Conservation (phyloP, 2,329 filamentous ascomycete species). For the Huntiella abstrusa region DNA sequence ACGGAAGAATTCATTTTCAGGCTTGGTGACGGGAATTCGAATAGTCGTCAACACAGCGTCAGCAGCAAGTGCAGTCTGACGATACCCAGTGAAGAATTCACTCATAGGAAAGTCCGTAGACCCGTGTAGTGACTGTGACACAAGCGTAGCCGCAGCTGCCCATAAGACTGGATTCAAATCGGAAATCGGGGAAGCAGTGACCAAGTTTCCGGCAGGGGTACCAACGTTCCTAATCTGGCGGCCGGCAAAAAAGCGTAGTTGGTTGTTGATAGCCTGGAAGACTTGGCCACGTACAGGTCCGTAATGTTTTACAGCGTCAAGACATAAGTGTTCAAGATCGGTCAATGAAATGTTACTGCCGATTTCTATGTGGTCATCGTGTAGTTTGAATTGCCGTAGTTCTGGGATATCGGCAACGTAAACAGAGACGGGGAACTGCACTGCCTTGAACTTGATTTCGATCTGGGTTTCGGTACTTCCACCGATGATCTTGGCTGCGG, state of each 20-base stretch:
- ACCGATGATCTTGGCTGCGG: constrained; percentile 81
- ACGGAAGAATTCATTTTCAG: constrained; percentile 65
- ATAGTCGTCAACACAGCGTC: constrained; percentile 76
- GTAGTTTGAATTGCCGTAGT: constrained; percentile 61
- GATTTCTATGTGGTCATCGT: constrained; percentile 69
- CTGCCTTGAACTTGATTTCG: constrained; percentile 92
- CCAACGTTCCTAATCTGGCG: constrained; percentile 95
- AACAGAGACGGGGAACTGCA: constrained; percentile 76
- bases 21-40: constrained; percentile 58
- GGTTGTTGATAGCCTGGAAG: constrained; percentile 81
- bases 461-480: constrained; percentile 97
- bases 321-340: constrained; percentile 71
- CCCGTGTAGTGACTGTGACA: constrained; percentile 57
- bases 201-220: constrained; percentile 83
- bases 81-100: constrained; percentile 82
- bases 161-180: constrained; percentile 91
- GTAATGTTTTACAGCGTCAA: constrained; percentile 62
- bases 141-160: constrained; percentile 61
- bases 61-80: constrained; percentile 59
- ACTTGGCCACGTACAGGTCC: constrained; percentile 54
- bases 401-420: constrained; percentile 89
- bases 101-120: constrained; percentile 80
- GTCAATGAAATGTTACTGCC: constrained; percentile 87
- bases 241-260: constrained; percentile 86
- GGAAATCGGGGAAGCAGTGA: constrained; percentile 87